Evolutionary conservation across 2,329 filamentous ascomycete species (phyloP).

Genomic region (Sphaceloma murrayae): DNA sequence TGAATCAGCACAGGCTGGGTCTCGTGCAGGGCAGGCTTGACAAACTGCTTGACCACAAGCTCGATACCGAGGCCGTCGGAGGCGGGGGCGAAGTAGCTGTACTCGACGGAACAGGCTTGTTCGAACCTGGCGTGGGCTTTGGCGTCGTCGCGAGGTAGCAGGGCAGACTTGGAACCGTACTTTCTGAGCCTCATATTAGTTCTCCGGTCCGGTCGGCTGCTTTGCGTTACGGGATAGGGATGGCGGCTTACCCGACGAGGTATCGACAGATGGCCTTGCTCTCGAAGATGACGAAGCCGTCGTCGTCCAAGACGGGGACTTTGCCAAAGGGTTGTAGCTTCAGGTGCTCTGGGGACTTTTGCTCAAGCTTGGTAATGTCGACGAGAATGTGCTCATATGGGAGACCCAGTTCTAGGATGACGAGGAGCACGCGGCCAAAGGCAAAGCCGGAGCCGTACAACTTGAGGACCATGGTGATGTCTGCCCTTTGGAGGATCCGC

Average conservation of each 20-base stretch:
- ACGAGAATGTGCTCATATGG: background rate
- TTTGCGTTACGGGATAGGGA: no score
- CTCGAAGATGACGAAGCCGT: conserved; percentile 27
- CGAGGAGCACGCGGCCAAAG: conserved; percentile 3
- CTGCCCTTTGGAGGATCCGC: no score
- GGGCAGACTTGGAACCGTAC: conserved; percentile 24
- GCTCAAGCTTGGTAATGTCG: background rate
- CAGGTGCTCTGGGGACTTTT: background rate
- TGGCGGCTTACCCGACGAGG: no score
- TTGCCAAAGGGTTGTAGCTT: conserved; percentile 8
- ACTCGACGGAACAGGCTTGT: conserved; percentile 11
- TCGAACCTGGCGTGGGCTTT: background rate
- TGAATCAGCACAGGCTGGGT: no score
- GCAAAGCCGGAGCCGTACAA: conserved; percentile 7
- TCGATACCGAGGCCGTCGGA: conserved; percentile 11
- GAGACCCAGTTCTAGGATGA: conserved; percentile 5
- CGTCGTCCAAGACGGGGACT: conserved; percentile 28
- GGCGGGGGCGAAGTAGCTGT: conserved; percentile 12
- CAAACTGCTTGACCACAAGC: conserved; percentile 14
- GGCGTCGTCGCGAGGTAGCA: background rate
- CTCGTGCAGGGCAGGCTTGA: no score
- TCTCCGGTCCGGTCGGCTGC: no score
- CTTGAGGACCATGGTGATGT: background rate
- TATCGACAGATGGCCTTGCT: conserved; percentile 28
- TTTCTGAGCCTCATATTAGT: no score